These are phyloP conservation scores for Sclerotinia borealis DNA, from an alignment of 2,329 filamentous ascomycete species.

Conservation along the genomic window DNA sequence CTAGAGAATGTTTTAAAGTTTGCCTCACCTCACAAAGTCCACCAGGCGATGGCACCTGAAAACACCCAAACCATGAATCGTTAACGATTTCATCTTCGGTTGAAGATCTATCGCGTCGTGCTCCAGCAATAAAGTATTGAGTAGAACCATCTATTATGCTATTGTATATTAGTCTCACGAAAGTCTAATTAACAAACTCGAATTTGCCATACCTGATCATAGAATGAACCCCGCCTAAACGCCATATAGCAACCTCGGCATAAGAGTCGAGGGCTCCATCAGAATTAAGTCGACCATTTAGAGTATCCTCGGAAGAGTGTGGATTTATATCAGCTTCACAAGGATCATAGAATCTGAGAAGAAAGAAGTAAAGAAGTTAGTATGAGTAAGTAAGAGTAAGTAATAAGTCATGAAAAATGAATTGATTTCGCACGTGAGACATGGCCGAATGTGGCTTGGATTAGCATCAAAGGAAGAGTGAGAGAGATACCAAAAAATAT, in stretches of 20 bases:
- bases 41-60: conserved; percentile 22
- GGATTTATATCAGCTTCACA: conserved; percentile 8
- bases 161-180: not conserved
- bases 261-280: conserved; percentile 33
- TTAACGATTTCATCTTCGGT: conserved; percentile 10
- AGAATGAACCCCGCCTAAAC: conserved; percentile 24
- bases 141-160: conserved; percentile 16
- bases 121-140: conserved; percentile 29
- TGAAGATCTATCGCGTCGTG: conserved; percentile 9
- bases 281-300: conserved; percentile 26
- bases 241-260: conserved; percentile 45
- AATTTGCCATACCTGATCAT: conserved; percentile 26
- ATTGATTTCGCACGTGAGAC: not conserved
- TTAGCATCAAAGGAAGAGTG: not conserved
- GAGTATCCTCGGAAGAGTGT: conserved; percentile 10
- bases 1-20: not conserved
- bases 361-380: not conserved
- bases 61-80: conserved; percentile 27
- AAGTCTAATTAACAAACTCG: not conserved
- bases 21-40: conserved; percentile 28
- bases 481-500: not conserved
- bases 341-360: conserved; percentile 27
- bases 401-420: not conserved
- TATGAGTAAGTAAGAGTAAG: no score
- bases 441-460: not conserved